These are phyloP conservation scores for Saccharomyces pastorianus DNA, from an alignment of 1,139 yeast species.

Conservation along the genomic window DNA sequence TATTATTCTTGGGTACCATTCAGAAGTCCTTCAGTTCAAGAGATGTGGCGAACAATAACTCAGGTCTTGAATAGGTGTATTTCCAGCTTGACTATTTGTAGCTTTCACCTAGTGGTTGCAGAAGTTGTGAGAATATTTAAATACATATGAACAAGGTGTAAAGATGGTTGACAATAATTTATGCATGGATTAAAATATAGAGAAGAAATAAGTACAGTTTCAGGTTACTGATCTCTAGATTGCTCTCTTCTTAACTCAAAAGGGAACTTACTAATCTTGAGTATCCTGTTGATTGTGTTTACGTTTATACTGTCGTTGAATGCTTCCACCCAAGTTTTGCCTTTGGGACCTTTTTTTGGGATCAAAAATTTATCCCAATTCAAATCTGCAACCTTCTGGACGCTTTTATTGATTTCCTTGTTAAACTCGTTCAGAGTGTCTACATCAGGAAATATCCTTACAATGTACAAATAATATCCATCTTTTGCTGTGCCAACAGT, in stretches of 20 bases:
- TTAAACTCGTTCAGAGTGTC: slow-evolving; percentile 32
- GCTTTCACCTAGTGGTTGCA: no score
- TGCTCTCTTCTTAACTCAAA: slow-evolving; percentile 2
- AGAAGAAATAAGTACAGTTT: no score
- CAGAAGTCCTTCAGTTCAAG: no score
- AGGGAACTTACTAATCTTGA: slow-evolving; percentile 17
- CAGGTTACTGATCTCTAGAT: no score
- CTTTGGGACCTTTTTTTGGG: slow-evolving; percentile 2
- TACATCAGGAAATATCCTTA: slow-evolving; percentile 36
- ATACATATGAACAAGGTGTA: no score
- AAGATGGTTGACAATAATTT: no score
- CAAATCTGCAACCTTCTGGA: slow-evolving; percentile 28
- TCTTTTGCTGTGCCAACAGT: slow-evolving; percentile 30
- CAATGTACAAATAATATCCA: slow-evolving; percentile 41
- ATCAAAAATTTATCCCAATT: slow-evolving; percentile 16
- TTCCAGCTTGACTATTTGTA: no score
- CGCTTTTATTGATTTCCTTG: slow-evolving; percentile 30
- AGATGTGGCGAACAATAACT: no score
- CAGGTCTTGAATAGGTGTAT: no score
- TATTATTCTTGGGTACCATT: no score
- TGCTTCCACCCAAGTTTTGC: slow-evolving; percentile 25
- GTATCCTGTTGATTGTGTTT: slow-evolving; percentile 15
- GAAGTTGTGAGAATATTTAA: no score
- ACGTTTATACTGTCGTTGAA: slow-evolving; percentile 28
- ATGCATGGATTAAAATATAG: neutral